Evolutionary conservation across 2,329 filamentous ascomycete species (phyloP), one percentile per base, ranked within the genome.

Genomic region (Claviceps lovelessii): DNA sequence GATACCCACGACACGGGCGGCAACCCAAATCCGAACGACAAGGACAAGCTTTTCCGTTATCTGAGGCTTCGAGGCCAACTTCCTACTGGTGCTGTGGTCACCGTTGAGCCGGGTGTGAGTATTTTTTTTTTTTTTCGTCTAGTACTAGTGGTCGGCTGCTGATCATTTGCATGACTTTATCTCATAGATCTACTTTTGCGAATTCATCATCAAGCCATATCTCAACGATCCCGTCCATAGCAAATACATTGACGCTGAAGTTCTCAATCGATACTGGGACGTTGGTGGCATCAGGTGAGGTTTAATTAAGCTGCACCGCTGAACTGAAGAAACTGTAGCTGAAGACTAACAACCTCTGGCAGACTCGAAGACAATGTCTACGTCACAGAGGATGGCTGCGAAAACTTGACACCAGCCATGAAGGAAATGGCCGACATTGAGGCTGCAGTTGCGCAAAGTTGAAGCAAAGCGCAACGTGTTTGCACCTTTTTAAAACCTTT

Each of bases 1-100:
- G 90, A 96, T 67, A 94, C 90, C 2, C 90, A 96, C 67, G 90
- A 96, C 64, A 86, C 83, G 0, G 86, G 86, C 57, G 88, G 87
- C 28, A 83, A 89, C 66, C 76, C 86, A 41, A 85, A 90, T 68
- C 88, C 87, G 62, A 75, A 75, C 9, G 93, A 98, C 65, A 73
- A 78, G 57, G 90, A 98, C 67, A 74, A 80, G 41, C 81, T 96
- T 77, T 97, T 96, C 72, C 78, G 82, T 53, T 97, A 96, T 65
- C 73, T 98, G 57, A 78, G 93, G 48, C 84, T 95, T 44, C 76
- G 93, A 53, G 85, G 87, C 13, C 77, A 72, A 28, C 69, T 96
- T 50, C 88, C 89, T 0, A 84, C 83, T 0, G 85, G 86, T 8
- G 85, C 85, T 51, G 88, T 98, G 29, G 84, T 98, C 53, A 98